Evolutionary conservation across 345 rosid genomes (phyloP).

Genomic region (Rhizophora apiculata): DNA sequence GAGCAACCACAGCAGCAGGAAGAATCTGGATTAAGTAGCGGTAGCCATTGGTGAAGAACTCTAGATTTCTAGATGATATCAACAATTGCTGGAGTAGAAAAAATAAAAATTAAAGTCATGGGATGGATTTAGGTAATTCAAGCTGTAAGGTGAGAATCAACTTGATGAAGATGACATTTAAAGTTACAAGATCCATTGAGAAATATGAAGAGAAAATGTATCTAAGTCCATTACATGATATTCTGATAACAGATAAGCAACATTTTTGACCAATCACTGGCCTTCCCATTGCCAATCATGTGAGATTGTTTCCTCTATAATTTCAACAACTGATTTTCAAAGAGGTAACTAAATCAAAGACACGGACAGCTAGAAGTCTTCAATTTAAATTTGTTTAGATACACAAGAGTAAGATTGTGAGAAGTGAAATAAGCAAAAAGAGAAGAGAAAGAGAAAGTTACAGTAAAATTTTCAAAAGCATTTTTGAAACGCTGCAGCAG

Average conservation of each 20-base stretch:
- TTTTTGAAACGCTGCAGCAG: slow-evolving; percentile 82
- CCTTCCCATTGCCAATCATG: too few species aligned
- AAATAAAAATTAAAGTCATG: slow-evolving; percentile 15
- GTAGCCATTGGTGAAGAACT: slow-evolving; percentile 93
- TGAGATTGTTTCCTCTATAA: too few species aligned
- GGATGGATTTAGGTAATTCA: slow-evolving; percentile 8
- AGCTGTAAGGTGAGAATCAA: background rate
- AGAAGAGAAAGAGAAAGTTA: slow-evolving; percentile 27
- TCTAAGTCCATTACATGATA: too few species aligned
- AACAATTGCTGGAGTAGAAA: slow-evolving; percentile 61
- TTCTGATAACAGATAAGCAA: too few species aligned
- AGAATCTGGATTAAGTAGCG: slow-evolving; percentile 95
- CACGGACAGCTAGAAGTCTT: too few species aligned
- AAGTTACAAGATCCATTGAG: too few species aligned
- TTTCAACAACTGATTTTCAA: too few species aligned
- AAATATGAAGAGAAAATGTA: too few species aligned
- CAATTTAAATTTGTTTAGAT: too few species aligned
- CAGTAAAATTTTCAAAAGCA: slow-evolving; percentile 83
- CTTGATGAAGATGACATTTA: background rate
- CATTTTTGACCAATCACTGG: too few species aligned
- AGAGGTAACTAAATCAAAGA: too few species aligned
- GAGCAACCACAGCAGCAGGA: slow-evolving; percentile 97
- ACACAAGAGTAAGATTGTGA: background rate
- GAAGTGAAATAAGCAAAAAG: slow-evolving; percentile 5
- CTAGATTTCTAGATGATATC: slow-evolving; percentile 92